Base-by-base conservation (phyloP, 495 filamentous ascomycete species). In the Neurospora discreta region DNA sequence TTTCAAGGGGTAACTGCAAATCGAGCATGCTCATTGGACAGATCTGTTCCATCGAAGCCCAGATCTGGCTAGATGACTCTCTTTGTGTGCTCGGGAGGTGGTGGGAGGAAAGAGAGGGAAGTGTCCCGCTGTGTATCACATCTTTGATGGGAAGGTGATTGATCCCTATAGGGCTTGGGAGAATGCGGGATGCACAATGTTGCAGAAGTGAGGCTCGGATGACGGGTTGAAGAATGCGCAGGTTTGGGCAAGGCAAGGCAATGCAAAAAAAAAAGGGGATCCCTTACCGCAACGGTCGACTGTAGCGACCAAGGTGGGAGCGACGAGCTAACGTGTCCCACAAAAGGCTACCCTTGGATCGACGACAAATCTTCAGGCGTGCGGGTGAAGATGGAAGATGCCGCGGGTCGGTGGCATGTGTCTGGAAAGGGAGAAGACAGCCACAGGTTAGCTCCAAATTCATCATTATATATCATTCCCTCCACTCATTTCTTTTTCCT, bases 311-410 rank as follows among this genome's bases (percentile, higher is more conserved):
- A 82, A 77, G 80, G 87, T 86, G 85, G 86, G 84, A 89, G 88
- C 85, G 81, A 89, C 89, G 88, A 90, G 87, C 84, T 83, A 90
- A 90, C 88, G 88, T 87, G 87, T 90, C 89, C 89, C 86, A 89
- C 87, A 83, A 80, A 84, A 83, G 82, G 81, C 83, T 73, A 76
- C 75, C 78, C 69, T 80, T 68, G 79, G 80, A 77, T 81, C 80
- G 79, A 80, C 82, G 71, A 58, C 20, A 58, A 75, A 75, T 74
- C 76, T 75, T 76, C 75, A 78, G 78, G 79, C 81, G 79, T 77
- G 81, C 80, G 75, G 72, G 82, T 85, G 82, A 79, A 65, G 52
- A 65, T 71, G 73, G 72, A 85, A 86, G 86, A 87, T 87, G 85
- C 87, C 85, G 86, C 77, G 82, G 81, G 83, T 80, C 78, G 78